phyloP scores from a whole-genome alignment of 306 rosid species.

The Malus orientalis region DNA sequence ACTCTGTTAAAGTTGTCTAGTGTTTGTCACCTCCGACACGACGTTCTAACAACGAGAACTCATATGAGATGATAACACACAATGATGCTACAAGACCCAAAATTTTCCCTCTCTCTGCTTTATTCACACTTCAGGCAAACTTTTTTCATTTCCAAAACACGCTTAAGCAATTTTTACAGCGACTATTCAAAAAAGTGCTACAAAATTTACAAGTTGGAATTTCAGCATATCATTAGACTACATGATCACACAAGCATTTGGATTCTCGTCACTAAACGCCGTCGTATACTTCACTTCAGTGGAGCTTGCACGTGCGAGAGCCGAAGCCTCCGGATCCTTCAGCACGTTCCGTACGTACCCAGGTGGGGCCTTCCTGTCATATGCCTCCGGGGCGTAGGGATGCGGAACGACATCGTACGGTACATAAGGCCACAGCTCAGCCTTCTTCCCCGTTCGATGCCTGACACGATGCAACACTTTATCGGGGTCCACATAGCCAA shows the following conservation, averaged over 20 bases:
- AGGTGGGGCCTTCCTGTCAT: conserved; percentile 50
- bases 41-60: too few relatives aligned
- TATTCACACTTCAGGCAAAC: too few relatives aligned
- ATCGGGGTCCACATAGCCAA: conserved; percentile 33
- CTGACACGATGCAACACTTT: conserved; percentile 33
- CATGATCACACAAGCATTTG: conserved; percentile 35
- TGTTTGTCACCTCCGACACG: too few relatives aligned
- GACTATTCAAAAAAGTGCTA: background rate
- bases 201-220: background rate
- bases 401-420: conserved; percentile 42
- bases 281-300: conserved; percentile 34
- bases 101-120: too few relatives aligned
- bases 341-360: conserved; percentile 44
- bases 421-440: conserved; percentile 44
- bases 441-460: conserved; percentile 43
- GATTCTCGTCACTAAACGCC: conserved; percentile 51
- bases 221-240: background rate
- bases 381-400: conserved; percentile 36
- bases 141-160: background rate
- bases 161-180: background rate
- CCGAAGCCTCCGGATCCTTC: conserved; percentile 20
- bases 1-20: too few relatives aligned
- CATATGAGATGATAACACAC: too few relatives aligned
- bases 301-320: conserved; percentile 38
- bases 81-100: too few relatives aligned